These are phyloP conservation scores for Macrolepiota dolichaula DNA, from an alignment of 768 basidiomycete genomes.

Conservation along the genomic window DNA sequence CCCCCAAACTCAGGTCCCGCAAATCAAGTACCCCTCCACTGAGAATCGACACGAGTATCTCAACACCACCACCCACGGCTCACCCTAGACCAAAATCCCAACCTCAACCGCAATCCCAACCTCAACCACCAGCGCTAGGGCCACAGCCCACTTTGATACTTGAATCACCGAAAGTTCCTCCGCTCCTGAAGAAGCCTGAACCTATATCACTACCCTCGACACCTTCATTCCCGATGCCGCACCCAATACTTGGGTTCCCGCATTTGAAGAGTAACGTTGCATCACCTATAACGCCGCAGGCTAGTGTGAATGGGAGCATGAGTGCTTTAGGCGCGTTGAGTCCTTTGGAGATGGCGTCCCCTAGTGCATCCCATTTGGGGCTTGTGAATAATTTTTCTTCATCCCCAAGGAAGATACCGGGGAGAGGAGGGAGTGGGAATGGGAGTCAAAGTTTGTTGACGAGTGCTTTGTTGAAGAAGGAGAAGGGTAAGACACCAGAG, in stretches of 20 bases:
- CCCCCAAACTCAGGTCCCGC: conserved; percentile 12
- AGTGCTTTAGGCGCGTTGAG: conserved; percentile 34
- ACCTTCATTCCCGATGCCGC: conserved; percentile 31
- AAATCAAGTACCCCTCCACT: conserved; percentile 26
- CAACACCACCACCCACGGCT: conserved; percentile 1
- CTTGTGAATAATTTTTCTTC: conserved; percentile 23
- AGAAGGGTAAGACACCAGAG: conserved; percentile 28
- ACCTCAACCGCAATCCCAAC: too few species aligned
- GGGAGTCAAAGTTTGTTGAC: conserved; percentile 2
- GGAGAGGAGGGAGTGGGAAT: conserved; percentile 9
- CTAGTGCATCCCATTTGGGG: conserved; percentile 21
- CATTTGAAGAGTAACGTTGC: conserved; percentile 25
- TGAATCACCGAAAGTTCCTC: conserved; percentile 32
- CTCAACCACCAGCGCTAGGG: neutral
- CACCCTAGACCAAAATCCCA: conserved; percentile 13
- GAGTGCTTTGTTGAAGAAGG: conserved; percentile 16
- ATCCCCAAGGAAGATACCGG: conserved; percentile 21
- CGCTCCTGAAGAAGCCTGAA: conserved; percentile 33
- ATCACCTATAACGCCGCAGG: conserved; percentile 10
- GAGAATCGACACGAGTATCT: conserved; percentile 30
- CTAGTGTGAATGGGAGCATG: neutral
- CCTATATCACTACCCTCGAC: conserved; percentile 48
- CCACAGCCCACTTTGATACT: neutral
- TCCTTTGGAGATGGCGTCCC: conserved; percentile 37
- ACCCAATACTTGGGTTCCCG: conserved; percentile 24